phyloP scores from a whole-genome alignment of 169 alveolate species.

The Perkinsus olseni region DNA sequence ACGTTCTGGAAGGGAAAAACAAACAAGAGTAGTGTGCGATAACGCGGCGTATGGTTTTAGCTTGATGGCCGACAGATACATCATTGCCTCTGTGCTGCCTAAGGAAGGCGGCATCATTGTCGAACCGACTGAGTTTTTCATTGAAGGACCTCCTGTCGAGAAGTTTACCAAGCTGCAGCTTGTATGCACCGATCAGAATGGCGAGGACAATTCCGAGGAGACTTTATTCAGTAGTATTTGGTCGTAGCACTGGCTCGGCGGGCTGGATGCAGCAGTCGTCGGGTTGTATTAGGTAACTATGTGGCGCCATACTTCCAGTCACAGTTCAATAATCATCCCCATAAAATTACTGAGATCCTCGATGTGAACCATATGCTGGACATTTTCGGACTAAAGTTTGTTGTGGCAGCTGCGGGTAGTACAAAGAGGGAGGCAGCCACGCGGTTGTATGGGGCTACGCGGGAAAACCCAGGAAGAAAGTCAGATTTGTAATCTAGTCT shows the following conservation, averaged over 20 bases:
- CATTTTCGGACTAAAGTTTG: constrained; percentile 1
- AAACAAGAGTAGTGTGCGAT: neutral
- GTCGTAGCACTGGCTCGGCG: neutral
- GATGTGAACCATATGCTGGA: neutral
- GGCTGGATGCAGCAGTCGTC: neutral
- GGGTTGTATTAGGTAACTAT: neutral
- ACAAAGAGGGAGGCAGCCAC: neutral
- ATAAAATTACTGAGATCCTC: neutral
- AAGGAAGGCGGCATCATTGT: neutral
- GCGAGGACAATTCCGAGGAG: neutral
- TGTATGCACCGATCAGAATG: neutral
- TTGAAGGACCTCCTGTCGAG: neutral
- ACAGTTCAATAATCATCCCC: neutral
- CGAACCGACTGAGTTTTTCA: neutral
- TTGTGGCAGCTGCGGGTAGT: constrained; percentile 3
- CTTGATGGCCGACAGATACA: neutral
- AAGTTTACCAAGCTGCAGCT: neutral
- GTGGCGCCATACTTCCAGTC: constrained; percentile 11
- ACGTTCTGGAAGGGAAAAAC: neutral
- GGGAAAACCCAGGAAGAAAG: too few species aligned
- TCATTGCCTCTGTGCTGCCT: neutral
- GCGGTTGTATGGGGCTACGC: neutral
- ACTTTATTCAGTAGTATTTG: neutral
- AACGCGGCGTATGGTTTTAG: neutral
- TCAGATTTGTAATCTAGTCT: too few species aligned